phyloP scores from a whole-genome alignment of 306 rosid species.

The Quercus variabilis region DNA sequence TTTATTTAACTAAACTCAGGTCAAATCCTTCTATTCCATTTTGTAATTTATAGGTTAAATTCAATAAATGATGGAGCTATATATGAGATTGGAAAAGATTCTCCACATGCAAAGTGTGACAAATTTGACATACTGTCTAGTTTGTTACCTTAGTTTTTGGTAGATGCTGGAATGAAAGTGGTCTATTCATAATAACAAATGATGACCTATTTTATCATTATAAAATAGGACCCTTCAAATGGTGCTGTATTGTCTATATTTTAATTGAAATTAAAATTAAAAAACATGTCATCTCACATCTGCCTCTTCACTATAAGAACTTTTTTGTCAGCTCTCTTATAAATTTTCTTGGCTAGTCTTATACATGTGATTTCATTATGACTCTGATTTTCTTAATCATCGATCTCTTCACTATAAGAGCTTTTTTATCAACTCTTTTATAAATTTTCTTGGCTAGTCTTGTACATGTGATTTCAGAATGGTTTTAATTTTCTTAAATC shows the following conservation, averaged over 20 bases:
- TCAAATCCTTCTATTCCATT: not conserved
- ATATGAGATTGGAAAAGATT: too few relatives aligned
- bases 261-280: not conserved
- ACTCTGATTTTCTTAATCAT: not conserved
- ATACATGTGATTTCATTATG: not conserved
- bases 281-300: not conserved
- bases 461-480: not conserved
- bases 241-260: not conserved
- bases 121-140: too few relatives aligned
- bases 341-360: not conserved
- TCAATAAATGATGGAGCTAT: too few relatives aligned
- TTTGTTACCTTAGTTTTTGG: too few relatives aligned
- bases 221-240: too few relatives aligned
- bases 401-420: slow-evolving; percentile 8
- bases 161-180: too few relatives aligned
- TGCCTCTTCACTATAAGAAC: not conserved
- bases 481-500: not conserved
- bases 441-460: not conserved
- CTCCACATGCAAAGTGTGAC: too few relatives aligned
- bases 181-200: too few relatives aligned
- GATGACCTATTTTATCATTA: too few relatives aligned
- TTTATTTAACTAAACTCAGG: not conserved
- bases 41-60: too few relatives aligned
- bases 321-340: not conserved
- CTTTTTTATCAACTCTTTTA: not conserved